Evolutionary conservation across 176 grass and related monocot genomes (phyloP), one percentile per base, ranked within the genome.

Genomic region (Oryza officinalis): DNA sequence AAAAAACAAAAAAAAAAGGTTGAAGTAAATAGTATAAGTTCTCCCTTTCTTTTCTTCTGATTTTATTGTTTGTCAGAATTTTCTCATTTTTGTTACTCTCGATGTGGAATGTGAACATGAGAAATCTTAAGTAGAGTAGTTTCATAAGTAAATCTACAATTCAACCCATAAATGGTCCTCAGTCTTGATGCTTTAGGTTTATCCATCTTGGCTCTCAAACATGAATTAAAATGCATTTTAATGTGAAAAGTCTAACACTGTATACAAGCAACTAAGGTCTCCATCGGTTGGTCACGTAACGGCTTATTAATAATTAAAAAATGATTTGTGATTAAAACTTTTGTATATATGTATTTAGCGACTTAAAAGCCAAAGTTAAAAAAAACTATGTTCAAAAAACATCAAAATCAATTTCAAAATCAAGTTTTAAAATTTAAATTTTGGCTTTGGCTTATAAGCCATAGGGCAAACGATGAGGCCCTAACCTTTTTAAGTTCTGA

Each of bases 401-500:
- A n/a, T n/a, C n/a, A n/a, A n/a, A n/a, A n/a, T n/a, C n/a, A n/a
- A n/a, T n/a, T n/a, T n/a, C n/a, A n/a, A n/a, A n/a, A n/a, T n/a
- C n/a, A n/a, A n/a, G n/a, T n/a, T n/a, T n/a, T n/a, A n/a, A n/a
- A n/a, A n/a, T n/a, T n/a, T n/a, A n/a, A n/a, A n/a, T n/a, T n/a
- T n/a, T n/a, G n/a, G n/a, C n/a, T n/a, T n/a, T n/a, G n/a, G n/a
- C n/a, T n/a, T n/a, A n/a, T n/a, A n/a, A n/a, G n/a, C n/a, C n/a
- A n/a, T n/a, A n/a, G n/a, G n/a, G n/a, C n/a, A n/a, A n/a, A n/a
- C n/a, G n/a, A n/a, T n/a, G n/a, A n/a, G n/a, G n/a, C n/a, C n/a
- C n/a, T n/a, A 83, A 90, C 84, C 88, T 83, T 83, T 83, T 59
- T 17, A 71, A 85, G 23, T 87, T 37, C 27, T 40, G 69, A 64